Conservation (phyloP, 148 eudicot species). For the Camellia japonica region DNA sequence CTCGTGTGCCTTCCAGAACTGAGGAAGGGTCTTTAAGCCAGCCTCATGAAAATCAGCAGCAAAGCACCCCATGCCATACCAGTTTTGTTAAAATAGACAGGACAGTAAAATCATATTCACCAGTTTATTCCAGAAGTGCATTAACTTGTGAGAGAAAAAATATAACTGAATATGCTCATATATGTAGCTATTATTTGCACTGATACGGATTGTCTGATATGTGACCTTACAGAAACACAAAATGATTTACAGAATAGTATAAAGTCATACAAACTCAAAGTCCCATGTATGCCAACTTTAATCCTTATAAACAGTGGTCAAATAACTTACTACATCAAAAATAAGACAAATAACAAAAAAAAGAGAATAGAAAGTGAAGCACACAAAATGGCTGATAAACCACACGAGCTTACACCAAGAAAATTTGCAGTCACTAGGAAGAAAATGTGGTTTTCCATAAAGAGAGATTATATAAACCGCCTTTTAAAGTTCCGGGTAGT, state of each 20-base stretch:
- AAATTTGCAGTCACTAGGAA: neutral
- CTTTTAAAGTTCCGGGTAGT: conserved; percentile 46
- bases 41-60: too few relatives aligned
- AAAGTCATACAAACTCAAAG: neutral
- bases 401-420: neutral
- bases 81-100: too few relatives aligned
- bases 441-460: neutral
- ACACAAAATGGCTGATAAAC: neutral
- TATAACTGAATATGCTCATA: too few relatives aligned
- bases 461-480: neutral
- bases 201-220: too few relatives aligned
- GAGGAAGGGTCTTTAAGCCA: too few relatives aligned
- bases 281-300: neutral
- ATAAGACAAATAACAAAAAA: neutral
- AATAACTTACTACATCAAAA: neutral
- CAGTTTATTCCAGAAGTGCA: too few relatives aligned
- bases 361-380: neutral
- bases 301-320: neutral
- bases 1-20: too few relatives aligned
- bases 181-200: too few relatives aligned
- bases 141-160: too few relatives aligned
- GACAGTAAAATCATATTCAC: too few relatives aligned
- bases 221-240: neutral
- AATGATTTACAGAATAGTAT: neutral
- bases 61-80: too few relatives aligned